phyloP scores from a whole-genome alignment of 306 rosid genomes.

The Dryas drummondii region DNA sequence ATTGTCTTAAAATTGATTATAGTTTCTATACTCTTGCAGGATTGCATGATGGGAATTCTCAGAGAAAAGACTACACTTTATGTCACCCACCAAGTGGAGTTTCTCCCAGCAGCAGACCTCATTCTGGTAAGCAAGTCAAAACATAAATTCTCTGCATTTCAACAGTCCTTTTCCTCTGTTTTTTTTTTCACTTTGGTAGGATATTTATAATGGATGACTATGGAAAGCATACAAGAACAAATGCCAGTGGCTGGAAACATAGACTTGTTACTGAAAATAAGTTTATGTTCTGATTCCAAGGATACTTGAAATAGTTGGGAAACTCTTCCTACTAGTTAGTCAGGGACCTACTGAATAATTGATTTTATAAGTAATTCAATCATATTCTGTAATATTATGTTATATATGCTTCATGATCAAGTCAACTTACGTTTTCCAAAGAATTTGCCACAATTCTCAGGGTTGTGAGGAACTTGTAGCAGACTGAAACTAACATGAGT shows the following conservation, averaged over 20 bases:
- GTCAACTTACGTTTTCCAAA: not conserved
- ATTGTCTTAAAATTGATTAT: constrained; percentile 9
- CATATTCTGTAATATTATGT: not conserved
- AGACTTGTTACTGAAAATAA: not conserved
- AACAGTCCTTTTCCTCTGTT: not conserved
- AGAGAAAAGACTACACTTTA: constrained; percentile 73
- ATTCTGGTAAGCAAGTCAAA: constrained; percentile 60
- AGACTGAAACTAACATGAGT: constrained; percentile 20
- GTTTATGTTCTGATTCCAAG: not conserved
- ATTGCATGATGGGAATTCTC: constrained; percentile 87
- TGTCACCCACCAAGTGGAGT: constrained; percentile 97
- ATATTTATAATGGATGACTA: not conserved
- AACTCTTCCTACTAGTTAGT: not conserved
- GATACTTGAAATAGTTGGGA: not conserved
- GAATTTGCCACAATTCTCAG: not conserved
- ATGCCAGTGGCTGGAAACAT: not conserved
- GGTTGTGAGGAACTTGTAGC: not conserved
- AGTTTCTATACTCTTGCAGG: constrained; percentile 43
- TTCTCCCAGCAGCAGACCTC: constrained; percentile 95
- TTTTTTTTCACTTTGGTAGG: not conserved
- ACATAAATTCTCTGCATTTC: constrained; percentile 8
- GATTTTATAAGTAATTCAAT: not conserved
- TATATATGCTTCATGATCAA: not conserved
- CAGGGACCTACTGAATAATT: not conserved
- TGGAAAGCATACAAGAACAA: not conserved